Percentiles rank a stretch among this genome's conserved stretches.
phyloP scores from a whole-genome alignment of 768 basidiomycete species.

The Rhodotorula babjevae region DNA sequence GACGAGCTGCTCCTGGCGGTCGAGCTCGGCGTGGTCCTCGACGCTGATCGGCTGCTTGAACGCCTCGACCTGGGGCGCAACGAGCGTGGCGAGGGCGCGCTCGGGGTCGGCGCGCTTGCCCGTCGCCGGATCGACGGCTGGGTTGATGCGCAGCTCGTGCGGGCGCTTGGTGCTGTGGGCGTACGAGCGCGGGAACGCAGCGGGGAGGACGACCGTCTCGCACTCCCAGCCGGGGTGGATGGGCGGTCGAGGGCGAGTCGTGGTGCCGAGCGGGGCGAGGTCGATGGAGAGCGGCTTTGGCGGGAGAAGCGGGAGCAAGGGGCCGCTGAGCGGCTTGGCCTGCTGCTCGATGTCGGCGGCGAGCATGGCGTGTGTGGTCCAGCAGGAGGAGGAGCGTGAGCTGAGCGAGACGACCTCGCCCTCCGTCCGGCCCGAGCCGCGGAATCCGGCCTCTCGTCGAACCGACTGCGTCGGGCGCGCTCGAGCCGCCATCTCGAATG shows the following conservation, averaged over 20 bases:
- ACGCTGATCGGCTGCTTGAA: not conserved
- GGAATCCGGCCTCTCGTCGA: not conserved
- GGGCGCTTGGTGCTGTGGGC: not conserved
- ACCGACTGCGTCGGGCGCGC: no score
- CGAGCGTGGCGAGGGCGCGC: not conserved
- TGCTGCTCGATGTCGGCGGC: not conserved
- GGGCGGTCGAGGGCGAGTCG: not conserved
- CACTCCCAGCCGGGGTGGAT: constrained; percentile 16
- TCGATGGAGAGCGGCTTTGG: constrained; percentile 11
- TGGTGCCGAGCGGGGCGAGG: not conserved
- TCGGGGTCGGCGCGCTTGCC: constrained; percentile 1
- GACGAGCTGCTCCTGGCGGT: constrained; percentile 20
- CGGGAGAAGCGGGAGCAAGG: constrained; percentile 15
- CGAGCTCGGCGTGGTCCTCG: constrained; percentile 20
- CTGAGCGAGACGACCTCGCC: not conserved
- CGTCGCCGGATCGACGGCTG: not conserved
- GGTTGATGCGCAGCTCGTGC: not conserved
- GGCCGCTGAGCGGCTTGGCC: not conserved
- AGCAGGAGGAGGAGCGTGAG: not conserved
- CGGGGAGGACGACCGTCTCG: constrained; percentile 15
- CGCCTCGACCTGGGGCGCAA: constrained; percentile 14
- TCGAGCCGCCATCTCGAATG: no score
- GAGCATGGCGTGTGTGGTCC: not conserved
- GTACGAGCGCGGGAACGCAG: constrained; percentile 26
- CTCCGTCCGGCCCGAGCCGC: not conserved